Evolutionary conservation across 768 basidiomycete species (phyloP).

Genomic region (Kwoniella sp.): DNA sequence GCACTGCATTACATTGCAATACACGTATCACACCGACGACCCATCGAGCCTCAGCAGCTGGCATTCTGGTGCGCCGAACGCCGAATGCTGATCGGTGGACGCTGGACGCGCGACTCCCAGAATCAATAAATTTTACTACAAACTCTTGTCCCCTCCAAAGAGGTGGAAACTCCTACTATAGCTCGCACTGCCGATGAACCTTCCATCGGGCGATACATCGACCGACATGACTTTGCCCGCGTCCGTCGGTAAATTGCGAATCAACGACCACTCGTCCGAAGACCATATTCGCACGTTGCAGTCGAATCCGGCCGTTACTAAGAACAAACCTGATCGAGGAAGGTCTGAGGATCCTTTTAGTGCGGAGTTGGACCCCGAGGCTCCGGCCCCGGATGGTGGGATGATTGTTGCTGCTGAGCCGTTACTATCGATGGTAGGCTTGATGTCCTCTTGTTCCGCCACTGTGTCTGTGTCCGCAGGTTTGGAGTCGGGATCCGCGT

Average conservation of each 20-base stretch:
- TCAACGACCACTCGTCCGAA: constrained; percentile 95
- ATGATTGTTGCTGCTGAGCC: too few species aligned
- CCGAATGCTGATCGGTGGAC: too few species aligned
- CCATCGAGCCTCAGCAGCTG: too few species aligned
- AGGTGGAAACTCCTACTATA: constrained; percentile 94
- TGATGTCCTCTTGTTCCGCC: constrained; percentile 25
- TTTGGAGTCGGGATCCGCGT: constrained; percentile 20
- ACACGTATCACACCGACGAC: too few species aligned
- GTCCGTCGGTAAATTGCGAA: constrained; percentile 85
- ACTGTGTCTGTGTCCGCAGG: constrained; percentile 26
- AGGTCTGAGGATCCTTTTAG: constrained; percentile 8
- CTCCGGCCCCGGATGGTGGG: neutral
- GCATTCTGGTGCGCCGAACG: too few species aligned
- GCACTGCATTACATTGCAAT: too few species aligned
- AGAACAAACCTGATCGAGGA: constrained; percentile 71
- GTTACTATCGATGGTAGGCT: constrained; percentile 2
- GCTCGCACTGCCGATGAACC: constrained; percentile 82
- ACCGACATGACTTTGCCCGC: constrained; percentile 97
- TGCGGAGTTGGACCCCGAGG: neutral
- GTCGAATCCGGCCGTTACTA: constrained; percentile 92
- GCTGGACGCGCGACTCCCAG: too few species aligned
- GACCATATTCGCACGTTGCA: constrained; percentile 95
- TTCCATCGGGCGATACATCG: constrained; percentile 80
- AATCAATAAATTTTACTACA: too few species aligned
- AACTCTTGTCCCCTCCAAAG: constrained; percentile 69